Evolutionary conservation across 2,329 filamentous ascomycete genomes (phyloP).

Genomic region (Alternaria rosae): DNA sequence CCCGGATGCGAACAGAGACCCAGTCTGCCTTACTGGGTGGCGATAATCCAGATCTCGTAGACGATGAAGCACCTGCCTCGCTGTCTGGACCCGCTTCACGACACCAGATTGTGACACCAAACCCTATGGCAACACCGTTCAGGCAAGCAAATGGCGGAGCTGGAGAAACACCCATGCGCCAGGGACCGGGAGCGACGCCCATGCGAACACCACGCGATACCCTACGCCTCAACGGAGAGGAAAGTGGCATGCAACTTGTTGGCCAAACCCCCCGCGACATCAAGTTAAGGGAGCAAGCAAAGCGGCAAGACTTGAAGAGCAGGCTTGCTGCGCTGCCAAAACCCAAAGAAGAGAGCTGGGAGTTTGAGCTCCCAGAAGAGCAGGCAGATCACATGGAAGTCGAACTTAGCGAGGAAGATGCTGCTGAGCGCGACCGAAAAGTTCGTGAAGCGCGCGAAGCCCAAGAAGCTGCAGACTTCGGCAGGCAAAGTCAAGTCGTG

Average conservation of each 20-base stretch:
- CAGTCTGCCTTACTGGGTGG: constrained; percentile 92
- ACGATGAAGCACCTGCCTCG: constrained; percentile 82
- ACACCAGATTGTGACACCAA: constrained; percentile 87
- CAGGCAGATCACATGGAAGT: constrained; percentile 65
- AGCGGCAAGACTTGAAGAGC: constrained; percentile 72
- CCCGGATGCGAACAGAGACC: constrained; percentile 88
- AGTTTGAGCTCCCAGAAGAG: constrained; percentile 89
- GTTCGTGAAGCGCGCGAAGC: constrained; percentile 69
- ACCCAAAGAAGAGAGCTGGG: constrained; percentile 93
- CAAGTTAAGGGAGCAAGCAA: constrained; percentile 71
- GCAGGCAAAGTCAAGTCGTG: constrained; percentile 87
- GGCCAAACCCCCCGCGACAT: constrained; percentile 80
- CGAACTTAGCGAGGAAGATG: constrained; percentile 68
- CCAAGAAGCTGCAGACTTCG: constrained; percentile 72
- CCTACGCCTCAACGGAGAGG: constrained; percentile 80
- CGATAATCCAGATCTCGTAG: constrained; percentile 88
- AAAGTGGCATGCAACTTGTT: constrained; percentile 68
- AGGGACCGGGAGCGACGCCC: constrained; percentile 78
- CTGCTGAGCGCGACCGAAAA: constrained; percentile 77
- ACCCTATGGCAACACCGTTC: constrained; percentile 91
- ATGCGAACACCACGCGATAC: constrained; percentile 88
- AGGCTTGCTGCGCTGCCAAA: constrained; percentile 85
- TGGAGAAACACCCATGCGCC: constrained; percentile 69
- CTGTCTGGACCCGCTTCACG: constrained; percentile 85
- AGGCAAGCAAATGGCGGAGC: constrained; percentile 67